Evolutionary conservation across 805 yeast genomes (phyloP).

Genomic region (Kuraishia molischiana): DNA sequence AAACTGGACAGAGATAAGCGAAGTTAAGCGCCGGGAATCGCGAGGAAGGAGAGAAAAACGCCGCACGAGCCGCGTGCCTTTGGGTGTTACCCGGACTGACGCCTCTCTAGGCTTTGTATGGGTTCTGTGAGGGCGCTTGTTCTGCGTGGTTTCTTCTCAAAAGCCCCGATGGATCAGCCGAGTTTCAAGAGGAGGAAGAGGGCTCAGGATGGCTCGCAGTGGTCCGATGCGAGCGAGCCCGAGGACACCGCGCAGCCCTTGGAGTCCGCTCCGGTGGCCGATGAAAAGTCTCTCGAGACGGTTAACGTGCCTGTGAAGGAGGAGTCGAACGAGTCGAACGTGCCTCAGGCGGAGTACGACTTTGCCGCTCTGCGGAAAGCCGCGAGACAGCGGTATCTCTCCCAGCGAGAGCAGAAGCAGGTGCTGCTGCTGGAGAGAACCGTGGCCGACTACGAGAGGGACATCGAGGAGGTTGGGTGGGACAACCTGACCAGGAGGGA

Average conservation of each 20-base stretch:
- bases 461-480: conserved; percentile 45
- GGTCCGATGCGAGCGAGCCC: conserved; percentile 2
- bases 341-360: conserved; percentile 3
- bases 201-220: not conserved
- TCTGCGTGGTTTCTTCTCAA: too few relatives aligned
- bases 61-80: too few relatives aligned
- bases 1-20: too few relatives aligned
- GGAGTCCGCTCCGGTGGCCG: not conserved
- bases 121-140: too few relatives aligned
- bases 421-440: conserved; percentile 33
- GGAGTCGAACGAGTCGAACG: too few relatives aligned
- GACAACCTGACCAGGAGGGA: conserved; percentile 36
- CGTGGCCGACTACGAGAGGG: conserved; percentile 36
- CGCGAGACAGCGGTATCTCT: conserved; percentile 39
- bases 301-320: too few relatives aligned
- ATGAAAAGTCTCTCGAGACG: too few relatives aligned
- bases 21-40: too few relatives aligned
- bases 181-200: not conserved
- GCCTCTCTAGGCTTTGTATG: too few relatives aligned
- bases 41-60: too few relatives aligned
- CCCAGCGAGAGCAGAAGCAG: conserved; percentile 38
- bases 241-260: not conserved
- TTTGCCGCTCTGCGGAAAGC: conserved; percentile 26
- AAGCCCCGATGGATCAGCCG: not conserved
- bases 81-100: too few relatives aligned